These are phyloP conservation scores for Pulveroboletus sp. DNA, from an alignment of 768 basidiomycete genomes.

Conservation along the genomic window DNA sequence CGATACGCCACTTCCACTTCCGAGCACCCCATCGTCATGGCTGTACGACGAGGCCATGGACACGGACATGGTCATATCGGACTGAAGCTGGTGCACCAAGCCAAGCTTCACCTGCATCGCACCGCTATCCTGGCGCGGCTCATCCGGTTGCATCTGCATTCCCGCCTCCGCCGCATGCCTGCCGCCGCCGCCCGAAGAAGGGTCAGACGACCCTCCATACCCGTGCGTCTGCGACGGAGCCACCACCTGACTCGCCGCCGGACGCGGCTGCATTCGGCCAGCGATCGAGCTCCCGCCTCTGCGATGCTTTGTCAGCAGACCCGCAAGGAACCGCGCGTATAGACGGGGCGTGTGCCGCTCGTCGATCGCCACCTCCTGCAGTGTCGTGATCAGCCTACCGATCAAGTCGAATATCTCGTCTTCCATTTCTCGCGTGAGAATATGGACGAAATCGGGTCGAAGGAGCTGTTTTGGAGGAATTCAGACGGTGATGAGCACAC, in stretches of 20 bases:
- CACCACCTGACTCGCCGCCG: slow-evolving; percentile 38
- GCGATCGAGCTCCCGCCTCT: slow-evolving; percentile 54
- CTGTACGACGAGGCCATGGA: slow-evolving; percentile 30
- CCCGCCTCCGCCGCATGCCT: slow-evolving; percentile 17
- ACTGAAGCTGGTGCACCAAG: slow-evolving; percentile 17
- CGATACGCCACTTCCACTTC: not conserved
- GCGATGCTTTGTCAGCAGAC: slow-evolving; percentile 66
- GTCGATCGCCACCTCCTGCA: slow-evolving; percentile 74
- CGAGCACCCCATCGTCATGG: not conserved
- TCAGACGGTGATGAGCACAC: not conserved
- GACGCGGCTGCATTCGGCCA: slow-evolving; percentile 49
- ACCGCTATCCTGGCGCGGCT: slow-evolving; percentile 17
- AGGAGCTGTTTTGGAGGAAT: slow-evolving; percentile 44
- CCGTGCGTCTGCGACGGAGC: slow-evolving; percentile 9
- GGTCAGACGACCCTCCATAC: slow-evolving; percentile 26
- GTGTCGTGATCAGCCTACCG: slow-evolving; percentile 62
- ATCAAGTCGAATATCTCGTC: slow-evolving; percentile 70
- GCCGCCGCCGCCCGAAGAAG: slow-evolving; percentile 22
- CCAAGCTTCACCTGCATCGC: slow-evolving; percentile 31
- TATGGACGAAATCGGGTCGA: slow-evolving; percentile 65
- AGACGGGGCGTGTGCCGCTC: slow-evolving; percentile 77
- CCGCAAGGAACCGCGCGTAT: slow-evolving; percentile 74
- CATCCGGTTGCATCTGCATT: slow-evolving; percentile 9
- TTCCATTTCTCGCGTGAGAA: slow-evolving; percentile 55
- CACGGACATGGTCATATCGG: slow-evolving; percentile 10